A percentile compares a stretch with the other conserved stretches of the same genome.
Conservation (phyloP, 345 rosid genomes). For the Eutrema yunnanense region DNA sequence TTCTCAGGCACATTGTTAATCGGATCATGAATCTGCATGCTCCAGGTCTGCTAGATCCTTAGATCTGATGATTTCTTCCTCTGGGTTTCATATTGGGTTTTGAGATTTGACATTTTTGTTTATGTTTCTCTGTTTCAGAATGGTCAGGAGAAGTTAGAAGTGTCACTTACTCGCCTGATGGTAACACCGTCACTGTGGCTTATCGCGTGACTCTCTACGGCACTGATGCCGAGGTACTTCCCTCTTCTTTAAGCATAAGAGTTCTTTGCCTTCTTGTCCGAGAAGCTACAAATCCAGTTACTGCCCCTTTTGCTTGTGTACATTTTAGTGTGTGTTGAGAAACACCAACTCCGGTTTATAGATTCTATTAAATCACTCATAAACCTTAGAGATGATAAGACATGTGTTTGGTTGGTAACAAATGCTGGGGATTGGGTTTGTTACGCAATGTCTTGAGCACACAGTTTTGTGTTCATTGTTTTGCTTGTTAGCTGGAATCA, state of each 20-base stretch:
- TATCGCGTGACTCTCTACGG: constrained; percentile 80
- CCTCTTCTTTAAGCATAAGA: not conserved
- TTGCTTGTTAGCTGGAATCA: not conserved
- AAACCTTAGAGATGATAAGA: no score
- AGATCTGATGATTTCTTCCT: not conserved
- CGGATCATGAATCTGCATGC: constrained; percentile 81
- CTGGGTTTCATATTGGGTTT: not conserved
- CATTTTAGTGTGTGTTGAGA: no score
- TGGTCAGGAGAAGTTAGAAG: constrained; percentile 92
- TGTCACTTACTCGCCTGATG: constrained; percentile 70
- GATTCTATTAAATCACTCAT: no score
- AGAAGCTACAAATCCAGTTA: constrained; percentile 7
- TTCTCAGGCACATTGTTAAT: constrained; percentile 69
- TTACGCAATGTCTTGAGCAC: no score
- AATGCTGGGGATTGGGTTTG: no score
- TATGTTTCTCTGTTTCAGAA: constrained; percentile 34
- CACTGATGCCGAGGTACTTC: constrained; percentile 79
- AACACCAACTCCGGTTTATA: no score
- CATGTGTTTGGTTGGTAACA: no score
- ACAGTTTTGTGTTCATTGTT: not conserved
- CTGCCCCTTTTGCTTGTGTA: no score
- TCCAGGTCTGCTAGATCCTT: constrained; percentile 37
- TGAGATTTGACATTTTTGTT: not conserved
- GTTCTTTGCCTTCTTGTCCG: not conserved
- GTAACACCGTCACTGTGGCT: constrained; percentile 67